Percentiles rank a stretch among this genome's conserved stretches.
Conservation (phyloP, 139 green algal genomes). For the Chlamydomonas sp. region DNA sequence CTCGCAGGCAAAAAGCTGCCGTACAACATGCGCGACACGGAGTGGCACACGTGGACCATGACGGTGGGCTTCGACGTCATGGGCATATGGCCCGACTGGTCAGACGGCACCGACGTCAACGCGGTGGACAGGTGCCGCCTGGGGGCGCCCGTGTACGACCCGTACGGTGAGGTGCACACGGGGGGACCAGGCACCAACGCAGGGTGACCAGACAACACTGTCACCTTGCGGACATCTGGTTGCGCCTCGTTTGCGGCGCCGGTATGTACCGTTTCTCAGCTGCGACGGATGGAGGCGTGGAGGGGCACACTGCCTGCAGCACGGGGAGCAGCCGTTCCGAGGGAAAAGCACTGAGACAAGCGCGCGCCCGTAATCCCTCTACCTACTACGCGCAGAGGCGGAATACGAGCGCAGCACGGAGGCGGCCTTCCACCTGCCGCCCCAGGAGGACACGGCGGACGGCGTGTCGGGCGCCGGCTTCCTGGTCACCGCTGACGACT, state of each 20-base stretch:
- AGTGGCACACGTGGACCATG: conserved; percentile 53
- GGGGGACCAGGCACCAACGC: too few relatives aligned
- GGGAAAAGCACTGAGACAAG: too few relatives aligned
- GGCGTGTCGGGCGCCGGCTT: conserved; percentile 49
- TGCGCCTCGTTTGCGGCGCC: not conserved
- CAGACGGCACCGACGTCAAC: conserved; percentile 63
- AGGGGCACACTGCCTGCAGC: too few relatives aligned
- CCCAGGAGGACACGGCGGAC: conserved; percentile 52
- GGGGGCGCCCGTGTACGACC: conserved; percentile 32
- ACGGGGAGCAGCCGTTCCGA: too few relatives aligned
- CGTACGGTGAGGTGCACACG: not conserved
- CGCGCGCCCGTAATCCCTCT: not conserved
- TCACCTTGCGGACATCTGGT: too few relatives aligned
- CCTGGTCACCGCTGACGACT: conserved; percentile 66
- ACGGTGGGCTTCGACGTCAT: conserved; percentile 65
- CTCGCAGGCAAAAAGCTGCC: conserved; percentile 56
- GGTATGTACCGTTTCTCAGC: too few relatives aligned
- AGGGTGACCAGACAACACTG: too few relatives aligned
- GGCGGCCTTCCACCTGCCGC: conserved; percentile 19
- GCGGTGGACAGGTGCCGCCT: conserved; percentile 41
- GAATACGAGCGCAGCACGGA: conserved; percentile 24
- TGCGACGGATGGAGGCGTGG: too few relatives aligned
- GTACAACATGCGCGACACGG: conserved; percentile 62
- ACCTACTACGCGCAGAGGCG: not conserved
- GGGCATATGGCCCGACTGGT: conserved; percentile 64